Conservation (phyloP, 208 protist genomes). For the Acanthamoeba culbertsoni region DNA sequence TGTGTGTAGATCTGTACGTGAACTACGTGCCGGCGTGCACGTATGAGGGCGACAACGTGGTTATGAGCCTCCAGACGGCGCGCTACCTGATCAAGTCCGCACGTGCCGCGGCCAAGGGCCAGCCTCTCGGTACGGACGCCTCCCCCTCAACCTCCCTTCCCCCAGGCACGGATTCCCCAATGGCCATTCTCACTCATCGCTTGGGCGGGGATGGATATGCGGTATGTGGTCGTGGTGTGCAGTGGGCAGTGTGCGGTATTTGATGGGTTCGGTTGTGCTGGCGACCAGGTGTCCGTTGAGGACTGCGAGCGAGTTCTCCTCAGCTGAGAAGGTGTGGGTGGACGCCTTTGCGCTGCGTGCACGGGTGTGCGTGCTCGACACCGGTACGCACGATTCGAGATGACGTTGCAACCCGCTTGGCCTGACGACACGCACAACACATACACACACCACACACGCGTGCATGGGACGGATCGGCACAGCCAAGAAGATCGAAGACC, state of each 20-base stretch:
- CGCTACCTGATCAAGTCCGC: constrained; percentile 37
- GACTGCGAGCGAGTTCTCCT: not conserved
- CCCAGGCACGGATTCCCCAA: not conserved
- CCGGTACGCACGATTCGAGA: too few relatives aligned
- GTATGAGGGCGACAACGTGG: constrained; percentile 55
- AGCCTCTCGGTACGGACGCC: not conserved
- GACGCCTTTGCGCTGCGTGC: not conserved
- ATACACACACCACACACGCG: too few relatives aligned
- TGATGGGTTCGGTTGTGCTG: not conserved
- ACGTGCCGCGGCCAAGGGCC: not conserved
- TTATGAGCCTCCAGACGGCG: constrained; percentile 50
- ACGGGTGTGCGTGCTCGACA: not conserved
- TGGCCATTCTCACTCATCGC: not conserved
- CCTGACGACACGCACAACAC: too few relatives aligned
- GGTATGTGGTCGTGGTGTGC: too few relatives aligned
- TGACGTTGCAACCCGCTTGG: too few relatives aligned
- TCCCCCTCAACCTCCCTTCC: not conserved
- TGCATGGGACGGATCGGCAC: too few relatives aligned
- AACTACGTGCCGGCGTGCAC: constrained; percentile 43
- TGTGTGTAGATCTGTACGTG: not conserved
- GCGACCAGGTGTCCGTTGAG: not conserved
- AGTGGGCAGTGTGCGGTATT: not conserved
- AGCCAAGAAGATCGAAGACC: not conserved
- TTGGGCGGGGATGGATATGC: not conserved
- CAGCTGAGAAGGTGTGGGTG: not conserved